Conservation (phyloP, 768 basidiomycete species). For the Suillus lakei region DNA sequence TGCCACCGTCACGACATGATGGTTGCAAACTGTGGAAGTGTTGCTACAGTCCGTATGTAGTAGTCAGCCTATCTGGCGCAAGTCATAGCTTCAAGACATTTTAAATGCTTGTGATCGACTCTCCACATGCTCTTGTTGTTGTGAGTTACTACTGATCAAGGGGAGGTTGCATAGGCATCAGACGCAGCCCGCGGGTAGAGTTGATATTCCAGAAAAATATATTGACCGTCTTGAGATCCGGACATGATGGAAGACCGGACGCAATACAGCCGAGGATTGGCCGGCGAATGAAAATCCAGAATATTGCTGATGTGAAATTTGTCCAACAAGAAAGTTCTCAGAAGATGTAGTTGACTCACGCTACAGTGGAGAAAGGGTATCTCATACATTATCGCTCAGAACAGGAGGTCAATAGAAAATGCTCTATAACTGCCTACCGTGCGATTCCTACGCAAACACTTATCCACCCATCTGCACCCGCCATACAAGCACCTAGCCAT, state of each 20-base stretch:
- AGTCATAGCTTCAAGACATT: background rate
- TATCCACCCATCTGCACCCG: constrained; percentile 95
- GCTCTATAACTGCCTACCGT: constrained; percentile 23
- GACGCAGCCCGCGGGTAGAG: background rate
- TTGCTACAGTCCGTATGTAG: background rate
- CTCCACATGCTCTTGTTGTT: background rate
- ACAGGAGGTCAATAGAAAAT: background rate
- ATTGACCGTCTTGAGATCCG: background rate
- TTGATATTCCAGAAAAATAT: background rate
- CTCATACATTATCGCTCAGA: background rate
- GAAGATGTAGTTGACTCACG: background rate
- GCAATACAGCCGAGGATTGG: too few relatives aligned
- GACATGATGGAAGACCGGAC: background rate
- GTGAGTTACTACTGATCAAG: background rate
- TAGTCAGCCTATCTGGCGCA: background rate
- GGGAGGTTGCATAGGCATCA: background rate
- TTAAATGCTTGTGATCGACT: background rate
- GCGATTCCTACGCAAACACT: constrained; percentile 80
- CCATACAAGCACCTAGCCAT: constrained; percentile 92
- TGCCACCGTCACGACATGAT: background rate
- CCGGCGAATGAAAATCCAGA: background rate
- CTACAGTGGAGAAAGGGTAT: constrained; percentile 3
- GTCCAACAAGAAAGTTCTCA: background rate
- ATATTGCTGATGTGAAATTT: background rate
- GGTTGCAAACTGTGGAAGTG: background rate